Percentiles rank a stretch among this genome's conserved stretches.
Evolutionary conservation across 768 basidiomycete species (phyloP).

Genomic region (Fistulinella prunicolor): DNA sequence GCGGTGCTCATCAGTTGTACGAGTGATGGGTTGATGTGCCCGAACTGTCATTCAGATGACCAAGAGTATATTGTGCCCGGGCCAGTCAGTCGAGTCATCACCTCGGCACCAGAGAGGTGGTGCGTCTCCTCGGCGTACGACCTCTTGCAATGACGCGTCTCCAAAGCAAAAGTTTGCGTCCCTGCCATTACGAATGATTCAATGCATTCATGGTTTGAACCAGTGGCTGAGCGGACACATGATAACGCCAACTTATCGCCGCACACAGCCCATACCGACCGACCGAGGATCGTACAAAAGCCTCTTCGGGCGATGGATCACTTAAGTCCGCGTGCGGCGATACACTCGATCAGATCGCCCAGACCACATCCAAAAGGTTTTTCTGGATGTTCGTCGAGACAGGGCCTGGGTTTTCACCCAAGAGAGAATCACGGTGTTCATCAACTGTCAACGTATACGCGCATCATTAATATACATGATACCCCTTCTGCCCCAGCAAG

Average conservation of each 20-base stretch:
- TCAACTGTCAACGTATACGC: background rate
- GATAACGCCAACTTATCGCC: slow-evolving; percentile 14
- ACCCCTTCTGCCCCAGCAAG: background rate
- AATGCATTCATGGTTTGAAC: background rate
- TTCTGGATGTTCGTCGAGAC: background rate
- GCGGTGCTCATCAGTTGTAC: too few species aligned
- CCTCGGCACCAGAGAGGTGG: slow-evolving; percentile 2
- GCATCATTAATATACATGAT: background rate
- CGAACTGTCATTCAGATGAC: too few species aligned
- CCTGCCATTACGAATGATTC: background rate
- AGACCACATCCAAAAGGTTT: background rate
- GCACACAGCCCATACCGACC: slow-evolving; percentile 6
- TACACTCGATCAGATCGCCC: slow-evolving; percentile 4
- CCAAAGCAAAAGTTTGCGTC: background rate
- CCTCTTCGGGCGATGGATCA: background rate
- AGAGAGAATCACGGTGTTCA: slow-evolving; percentile 3
- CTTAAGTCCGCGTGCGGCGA: slow-evolving; percentile 14
- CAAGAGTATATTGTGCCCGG: too few species aligned
- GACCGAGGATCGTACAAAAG: slow-evolving; percentile 1
- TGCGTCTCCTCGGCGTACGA: background rate
- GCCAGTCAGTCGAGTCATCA: slow-evolving; percentile 9
- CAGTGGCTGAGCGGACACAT: background rate
- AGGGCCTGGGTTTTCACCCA: background rate
- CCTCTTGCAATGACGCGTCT: background rate
- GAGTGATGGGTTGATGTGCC: too few species aligned